These are phyloP conservation scores for Trichosanthes cucumerina DNA, from an alignment of 306 rosid species.

Conservation along the genomic window DNA sequence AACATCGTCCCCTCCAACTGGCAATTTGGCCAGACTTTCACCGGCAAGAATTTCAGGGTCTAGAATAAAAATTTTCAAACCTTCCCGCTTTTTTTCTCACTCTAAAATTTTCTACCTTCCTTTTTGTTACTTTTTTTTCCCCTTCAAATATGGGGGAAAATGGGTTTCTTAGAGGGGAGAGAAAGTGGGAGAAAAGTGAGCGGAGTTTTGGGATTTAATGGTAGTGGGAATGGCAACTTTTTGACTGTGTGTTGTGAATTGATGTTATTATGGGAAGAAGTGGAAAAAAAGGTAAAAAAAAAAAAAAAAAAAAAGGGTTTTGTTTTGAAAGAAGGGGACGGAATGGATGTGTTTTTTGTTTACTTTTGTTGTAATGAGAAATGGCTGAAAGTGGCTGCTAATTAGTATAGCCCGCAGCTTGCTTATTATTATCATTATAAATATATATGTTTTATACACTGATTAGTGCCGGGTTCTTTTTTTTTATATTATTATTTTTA, in stretches of 20 bases:
- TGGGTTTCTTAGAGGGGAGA: conserved; percentile 1
- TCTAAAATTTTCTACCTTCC: neutral
- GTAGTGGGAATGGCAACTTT: conserved; percentile 17
- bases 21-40: conserved; percentile 81
- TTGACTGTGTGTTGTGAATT: neutral
- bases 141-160: neutral
- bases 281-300: neutral
- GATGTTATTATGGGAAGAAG: neutral
- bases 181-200: conserved; percentile 9
- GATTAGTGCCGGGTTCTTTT: no score
- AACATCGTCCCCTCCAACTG: conserved; percentile 55
- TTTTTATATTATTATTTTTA: no score
- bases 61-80: neutral
- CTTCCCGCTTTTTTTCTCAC: neutral
- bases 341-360: neutral
- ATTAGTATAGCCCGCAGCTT: conserved; percentile 58
- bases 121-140: neutral
- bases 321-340: neutral
- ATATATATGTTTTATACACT: neutral
- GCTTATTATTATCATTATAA: neutral
- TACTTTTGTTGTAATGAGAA: conserved; percentile 7
- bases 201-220: conserved; percentile 5
- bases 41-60: conserved; percentile 59
- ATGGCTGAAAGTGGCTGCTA: conserved; percentile 59
- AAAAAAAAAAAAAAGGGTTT: conserved; percentile 3